Evolutionary conservation across 2,329 filamentous ascomycete genomes (phyloP).

Genomic region (Fusarium hainanense): DNA sequence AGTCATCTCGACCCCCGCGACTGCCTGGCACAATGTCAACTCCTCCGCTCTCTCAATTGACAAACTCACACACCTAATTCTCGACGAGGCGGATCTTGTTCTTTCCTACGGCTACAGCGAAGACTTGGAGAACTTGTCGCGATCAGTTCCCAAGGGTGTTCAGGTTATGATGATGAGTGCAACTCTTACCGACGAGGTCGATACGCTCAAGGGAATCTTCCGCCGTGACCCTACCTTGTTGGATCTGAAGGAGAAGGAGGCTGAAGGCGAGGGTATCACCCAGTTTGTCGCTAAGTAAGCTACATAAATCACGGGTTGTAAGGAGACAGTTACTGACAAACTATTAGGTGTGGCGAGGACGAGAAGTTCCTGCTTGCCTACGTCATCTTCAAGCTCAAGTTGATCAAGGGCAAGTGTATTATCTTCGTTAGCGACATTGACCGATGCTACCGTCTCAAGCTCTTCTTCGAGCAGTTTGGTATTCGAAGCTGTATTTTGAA

Average conservation of each 20-base stretch:
- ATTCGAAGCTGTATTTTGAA: conserved; percentile 94
- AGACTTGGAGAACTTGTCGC: conserved; percentile 83
- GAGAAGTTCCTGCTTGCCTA: conserved; percentile 96
- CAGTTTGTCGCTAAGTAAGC: conserved; percentile 86
- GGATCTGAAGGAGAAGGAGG: conserved; percentile 84
- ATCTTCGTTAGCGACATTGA: conserved; percentile 85
- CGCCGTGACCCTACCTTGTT: conserved; percentile 82
- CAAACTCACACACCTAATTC: conserved; percentile 79
- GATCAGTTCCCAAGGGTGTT: conserved; percentile 82
- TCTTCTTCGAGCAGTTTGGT: conserved; percentile 97
- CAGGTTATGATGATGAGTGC: conserved; percentile 96
- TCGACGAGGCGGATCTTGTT: conserved; percentile 95
- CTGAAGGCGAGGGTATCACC: conserved; percentile 78
- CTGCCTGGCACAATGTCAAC: conserved; percentile 81
- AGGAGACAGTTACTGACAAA: conserved; percentile 21
- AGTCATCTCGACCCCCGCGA: conserved; percentile 89
- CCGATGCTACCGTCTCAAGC: conserved; percentile 87
- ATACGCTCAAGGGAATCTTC: conserved; percentile 86
- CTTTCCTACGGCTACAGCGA: conserved; percentile 94
- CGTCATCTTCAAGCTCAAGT: conserved; percentile 92
- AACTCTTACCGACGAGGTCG: conserved; percentile 87
- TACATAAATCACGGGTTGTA: neutral
- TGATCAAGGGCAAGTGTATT: conserved; percentile 90
- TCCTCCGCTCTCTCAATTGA: conserved; percentile 72
- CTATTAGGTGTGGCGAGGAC: conserved; percentile 82